Base-by-base conservation (phyloP, 78 protist species). In the Acrasis kona region DNA sequence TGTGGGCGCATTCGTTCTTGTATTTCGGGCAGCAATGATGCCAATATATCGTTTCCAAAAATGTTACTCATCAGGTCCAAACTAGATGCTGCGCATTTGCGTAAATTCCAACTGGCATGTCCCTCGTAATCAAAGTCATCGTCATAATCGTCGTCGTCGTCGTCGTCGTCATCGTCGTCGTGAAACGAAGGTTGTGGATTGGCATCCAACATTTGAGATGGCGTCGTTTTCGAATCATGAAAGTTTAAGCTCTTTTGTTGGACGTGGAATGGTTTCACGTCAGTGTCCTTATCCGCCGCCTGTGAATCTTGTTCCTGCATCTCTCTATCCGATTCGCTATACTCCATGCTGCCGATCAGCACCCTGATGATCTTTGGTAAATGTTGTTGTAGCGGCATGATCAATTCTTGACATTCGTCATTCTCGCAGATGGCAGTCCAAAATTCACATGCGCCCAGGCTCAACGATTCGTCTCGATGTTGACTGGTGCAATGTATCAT, bases 111-210 rank as follows among this genome's bases (percentile, higher is more conserved):
- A n/a, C n/a, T n/a, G n/a, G n/a, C n/a, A n/a, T n/a, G n/a, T n/a
- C n/a, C n/a, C n/a, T n/a, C n/a, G n/a, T n/a, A n/a, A n/a, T n/a
- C n/a, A n/a, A n/a, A n/a, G n/a, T 70, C 61, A 50, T 50, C 61
- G 19, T 19, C 61, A 50, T 19, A 19, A 4, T 70, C 74, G n/a
- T 35, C 74, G 6, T 70, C 74, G 6, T 70, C 74, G 34, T 42
- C 70, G 41, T 70, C 74, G 6, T 70, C 6, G 41, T 70, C 74
- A 6, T 6, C 67, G 34, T 70, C 74, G 69, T 65, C 69, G 6
- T 4, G 41, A 4, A 6, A 35, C 6, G 4, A 4, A 6, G 4
- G 6, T 4, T 6, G 30, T 6, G 34, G 74, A 67, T 12, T 67
- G 19, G 61, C 19, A 50, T 19, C 19, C 19, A 19, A 50, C 19